Base-by-base conservation (phyloP, 768 basidiomycete genomes). In the Boletus patriciae region DNA sequence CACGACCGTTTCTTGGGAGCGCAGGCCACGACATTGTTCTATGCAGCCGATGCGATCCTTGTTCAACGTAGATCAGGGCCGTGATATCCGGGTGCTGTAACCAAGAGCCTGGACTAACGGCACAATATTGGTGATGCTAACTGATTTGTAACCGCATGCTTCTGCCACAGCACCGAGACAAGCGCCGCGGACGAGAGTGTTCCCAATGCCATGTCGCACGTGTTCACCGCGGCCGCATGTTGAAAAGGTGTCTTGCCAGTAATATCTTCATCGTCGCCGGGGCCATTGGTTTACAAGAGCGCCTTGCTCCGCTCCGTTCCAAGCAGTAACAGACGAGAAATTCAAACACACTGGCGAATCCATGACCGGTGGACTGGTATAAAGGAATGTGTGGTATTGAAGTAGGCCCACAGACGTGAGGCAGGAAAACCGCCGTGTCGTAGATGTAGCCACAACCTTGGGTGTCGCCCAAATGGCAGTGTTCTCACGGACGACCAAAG, bases 191-290 rank as follows among this genome's bases (percentile, higher is more conserved):
- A 53, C 48, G 16, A 50, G 50, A 6, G 23, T 15, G 64, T 45
- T 58, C 13, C 6, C 12, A 36, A 36, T 36, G 50, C 41, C 29
- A 46, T 46, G 49, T 46, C 40, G 54, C 54, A 42, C 52, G 46
- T 16, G 40, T 62, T 50, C 25, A 23, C 63, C 55, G 64, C 61
- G 61, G 61, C 46, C 57, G 50, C 63, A 62, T 65, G 63, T 56
- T 47, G 48, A 43, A 36, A 34, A 37, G 62, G 38, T 10, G 56
- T 44, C 29, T 27, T 25, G 25, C 25, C 25, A 1, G 13, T 34
- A 33, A 13, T 34, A 8, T 40, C 40, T 34, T 23, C 44, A 16
- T 59, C 25, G 58, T 52, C 36, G 47, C 53, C 40, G 43, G 49
- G 33, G n/a, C n/a, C 5, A 27, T 47, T 40, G n/a, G 3, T 40